These are phyloP conservation scores for Flaveria ramosissima DNA, from an alignment of 129 eudicot species.

Conservation along the genomic window DNA sequence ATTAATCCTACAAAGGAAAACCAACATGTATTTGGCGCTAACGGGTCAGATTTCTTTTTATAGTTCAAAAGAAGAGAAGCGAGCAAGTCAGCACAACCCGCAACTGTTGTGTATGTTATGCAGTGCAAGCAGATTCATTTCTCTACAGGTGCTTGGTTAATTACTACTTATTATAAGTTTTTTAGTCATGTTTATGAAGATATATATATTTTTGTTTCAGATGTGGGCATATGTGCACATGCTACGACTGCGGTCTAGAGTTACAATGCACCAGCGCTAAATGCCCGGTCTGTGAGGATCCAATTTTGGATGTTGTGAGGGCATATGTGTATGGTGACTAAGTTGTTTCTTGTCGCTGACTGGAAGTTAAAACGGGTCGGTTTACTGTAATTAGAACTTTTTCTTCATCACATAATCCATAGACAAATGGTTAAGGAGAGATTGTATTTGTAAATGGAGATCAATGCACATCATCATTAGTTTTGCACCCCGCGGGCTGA, in stretches of 20 bases:
- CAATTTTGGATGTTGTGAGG: constrained; percentile 37
- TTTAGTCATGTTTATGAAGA: not conserved
- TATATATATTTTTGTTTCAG: constrained; percentile 6
- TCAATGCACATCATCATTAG: not conserved
- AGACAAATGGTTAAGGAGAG: constrained; percentile 14
- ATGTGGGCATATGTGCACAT: constrained; percentile 44
- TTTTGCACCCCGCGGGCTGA: not conserved
- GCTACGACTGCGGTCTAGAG: constrained; percentile 35
- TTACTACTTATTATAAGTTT: not conserved
- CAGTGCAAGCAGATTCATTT: constrained; percentile 36
- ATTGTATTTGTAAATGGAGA: not conserved
- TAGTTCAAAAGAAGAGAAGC: constrained; percentile 11
- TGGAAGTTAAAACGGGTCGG: not conserved
- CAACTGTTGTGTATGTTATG: constrained; percentile 27
- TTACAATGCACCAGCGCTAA: constrained; percentile 27
- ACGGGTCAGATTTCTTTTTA: not conserved
- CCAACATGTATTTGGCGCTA: not conserved
- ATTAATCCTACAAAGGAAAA: not conserved
- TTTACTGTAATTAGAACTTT: not conserved
- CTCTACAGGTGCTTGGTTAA: constrained; percentile 28
- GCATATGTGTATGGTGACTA: constrained; percentile 24
- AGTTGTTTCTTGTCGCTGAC: not conserved
- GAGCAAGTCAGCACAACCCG: not conserved
- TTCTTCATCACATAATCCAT: constrained; percentile 1
- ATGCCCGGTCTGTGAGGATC: constrained; percentile 37